Conservation (phyloP, 2,329 filamentous ascomycete species). For the Paecilomyces fulvus region DNA sequence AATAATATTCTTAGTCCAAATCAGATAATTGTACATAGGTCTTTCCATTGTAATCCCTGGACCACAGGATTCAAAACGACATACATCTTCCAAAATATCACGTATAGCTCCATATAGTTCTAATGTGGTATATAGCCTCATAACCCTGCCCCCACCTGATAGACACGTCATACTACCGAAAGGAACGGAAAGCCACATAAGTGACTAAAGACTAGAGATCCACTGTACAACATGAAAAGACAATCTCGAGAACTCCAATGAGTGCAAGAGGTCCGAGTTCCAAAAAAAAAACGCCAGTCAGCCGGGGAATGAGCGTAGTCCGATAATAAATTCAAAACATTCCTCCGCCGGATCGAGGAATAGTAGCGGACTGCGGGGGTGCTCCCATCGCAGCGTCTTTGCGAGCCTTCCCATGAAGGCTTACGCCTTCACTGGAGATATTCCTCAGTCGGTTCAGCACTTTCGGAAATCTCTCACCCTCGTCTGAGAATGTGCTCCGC, state of each 20-base stretch:
- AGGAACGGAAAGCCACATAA: not conserved
- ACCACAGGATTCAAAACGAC: not conserved
- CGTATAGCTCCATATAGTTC: slow-evolving; percentile 1
- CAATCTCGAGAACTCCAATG: not conserved
- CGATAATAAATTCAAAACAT: slow-evolving; percentile 25
- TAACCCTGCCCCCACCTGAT: not conserved
- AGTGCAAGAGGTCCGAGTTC: not conserved
- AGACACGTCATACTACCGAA: not conserved
- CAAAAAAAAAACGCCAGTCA: not conserved
- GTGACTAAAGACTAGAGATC: not conserved
- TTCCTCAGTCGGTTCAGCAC: slow-evolving; percentile 38
- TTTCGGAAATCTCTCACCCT: slow-evolving; percentile 26
- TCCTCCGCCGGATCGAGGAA: slow-evolving; percentile 22
- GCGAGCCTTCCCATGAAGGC: slow-evolving; percentile 37
- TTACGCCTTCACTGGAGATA: slow-evolving; percentile 43
- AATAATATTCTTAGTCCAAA: not conserved
- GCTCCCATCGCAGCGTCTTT: slow-evolving; percentile 29
- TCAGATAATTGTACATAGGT: not conserved
- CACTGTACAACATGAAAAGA: not conserved
- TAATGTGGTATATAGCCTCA: not conserved
- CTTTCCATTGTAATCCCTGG: not conserved
- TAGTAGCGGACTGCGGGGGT: slow-evolving; percentile 24
- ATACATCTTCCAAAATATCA: slow-evolving; percentile 2
- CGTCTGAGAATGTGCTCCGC: slow-evolving; percentile 38
- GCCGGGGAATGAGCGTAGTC: not conserved